phyloP scores from a whole-genome alignment of 1,284 basidiomycete genomes.

The Cryptococcus neoformans region DNA sequence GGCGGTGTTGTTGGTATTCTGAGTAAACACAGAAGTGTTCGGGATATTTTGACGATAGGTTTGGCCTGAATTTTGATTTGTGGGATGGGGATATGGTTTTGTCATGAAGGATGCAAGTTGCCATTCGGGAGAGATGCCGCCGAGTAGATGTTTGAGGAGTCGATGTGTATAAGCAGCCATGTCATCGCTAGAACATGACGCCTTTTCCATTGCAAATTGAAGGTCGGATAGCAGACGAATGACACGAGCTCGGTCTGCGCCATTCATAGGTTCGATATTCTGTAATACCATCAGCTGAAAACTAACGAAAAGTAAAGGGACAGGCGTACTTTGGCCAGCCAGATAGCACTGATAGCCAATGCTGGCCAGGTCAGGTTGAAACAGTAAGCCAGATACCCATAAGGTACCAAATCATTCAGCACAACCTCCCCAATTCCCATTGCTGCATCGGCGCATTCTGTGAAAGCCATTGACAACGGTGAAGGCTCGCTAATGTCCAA shows the following conservation, averaged over 20 bases:
- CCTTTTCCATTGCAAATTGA: constrained; percentile 13
- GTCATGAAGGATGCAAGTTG: constrained; percentile 4
- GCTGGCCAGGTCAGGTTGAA: constrained; percentile 26
- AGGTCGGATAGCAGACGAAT: constrained; percentile 17
- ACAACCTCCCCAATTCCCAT: constrained; percentile 19
- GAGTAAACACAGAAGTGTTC: not conserved
- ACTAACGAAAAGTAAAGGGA: not conserved
- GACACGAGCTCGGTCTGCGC: constrained; percentile 16
- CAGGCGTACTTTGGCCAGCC: constrained; percentile 23
- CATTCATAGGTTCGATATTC: constrained; percentile 28
- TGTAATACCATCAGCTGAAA: not conserved
- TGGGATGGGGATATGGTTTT: not conserved
- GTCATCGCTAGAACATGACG: constrained; percentile 22
- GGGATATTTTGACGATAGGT: not conserved
- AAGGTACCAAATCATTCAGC: constrained; percentile 19
- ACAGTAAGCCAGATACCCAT: constrained; percentile 23
- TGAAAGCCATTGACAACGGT: constrained; percentile 19
- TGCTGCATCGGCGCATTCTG: constrained; percentile 20
- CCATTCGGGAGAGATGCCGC: constrained; percentile 11
- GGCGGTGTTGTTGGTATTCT: not conserved
- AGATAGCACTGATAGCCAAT: constrained; percentile 22
- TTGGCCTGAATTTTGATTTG: not conserved
- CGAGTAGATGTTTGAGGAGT: constrained; percentile 25
- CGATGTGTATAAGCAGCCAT: constrained; percentile 31
- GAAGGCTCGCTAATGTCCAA: constrained; percentile 17